Evolutionary conservation across 2,329 filamentous ascomycete genomes (phyloP).

Genomic region (Aspergillus fischeri): DNA sequence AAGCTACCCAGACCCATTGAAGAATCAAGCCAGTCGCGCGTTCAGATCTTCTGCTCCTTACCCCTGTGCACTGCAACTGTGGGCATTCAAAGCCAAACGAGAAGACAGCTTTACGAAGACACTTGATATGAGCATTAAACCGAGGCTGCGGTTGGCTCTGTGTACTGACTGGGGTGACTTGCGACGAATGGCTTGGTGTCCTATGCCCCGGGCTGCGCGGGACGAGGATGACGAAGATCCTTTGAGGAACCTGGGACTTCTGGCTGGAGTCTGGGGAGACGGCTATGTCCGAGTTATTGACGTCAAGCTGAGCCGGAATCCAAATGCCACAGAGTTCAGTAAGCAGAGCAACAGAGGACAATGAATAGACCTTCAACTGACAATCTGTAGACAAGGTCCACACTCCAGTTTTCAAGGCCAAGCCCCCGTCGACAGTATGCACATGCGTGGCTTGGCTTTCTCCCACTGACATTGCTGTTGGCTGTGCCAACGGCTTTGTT

Average conservation of each 20-base stretch:
- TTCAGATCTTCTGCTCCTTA: constrained; percentile 49
- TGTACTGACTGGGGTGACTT: constrained; percentile 56
- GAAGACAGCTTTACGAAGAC: constrained; percentile 28
- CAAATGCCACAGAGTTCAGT: constrained; percentile 31
- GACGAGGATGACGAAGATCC: constrained; percentile 27
- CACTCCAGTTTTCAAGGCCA: constrained; percentile 48
- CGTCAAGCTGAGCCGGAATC: constrained; percentile 34
- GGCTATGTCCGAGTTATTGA: constrained; percentile 54
- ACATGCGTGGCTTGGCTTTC: constrained; percentile 57
- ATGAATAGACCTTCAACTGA: background rate
- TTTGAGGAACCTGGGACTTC: constrained; percentile 44
- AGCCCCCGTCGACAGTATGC: constrained; percentile 50
- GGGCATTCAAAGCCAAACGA: constrained; percentile 48
- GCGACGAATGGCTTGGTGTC: constrained; percentile 55
- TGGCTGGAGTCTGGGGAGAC: constrained; percentile 58
- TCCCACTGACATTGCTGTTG: constrained; percentile 50
- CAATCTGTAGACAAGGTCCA: constrained; percentile 38
- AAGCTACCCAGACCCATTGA: constrained; percentile 23
- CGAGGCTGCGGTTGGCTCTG: constrained; percentile 48
- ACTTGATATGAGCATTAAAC: constrained; percentile 42
- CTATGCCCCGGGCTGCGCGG: constrained; percentile 35
- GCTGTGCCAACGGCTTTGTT: constrained; percentile 54
- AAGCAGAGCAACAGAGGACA: constrained; percentile 6
- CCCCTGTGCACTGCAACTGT: constrained; percentile 54
- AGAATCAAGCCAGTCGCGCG: constrained; percentile 40